A percentile compares a stretch with the other conserved stretches of the same genome.
phyloP scores from a whole-genome alignment of 345 rosid species.

The Citrus mangshanensis region DNA sequence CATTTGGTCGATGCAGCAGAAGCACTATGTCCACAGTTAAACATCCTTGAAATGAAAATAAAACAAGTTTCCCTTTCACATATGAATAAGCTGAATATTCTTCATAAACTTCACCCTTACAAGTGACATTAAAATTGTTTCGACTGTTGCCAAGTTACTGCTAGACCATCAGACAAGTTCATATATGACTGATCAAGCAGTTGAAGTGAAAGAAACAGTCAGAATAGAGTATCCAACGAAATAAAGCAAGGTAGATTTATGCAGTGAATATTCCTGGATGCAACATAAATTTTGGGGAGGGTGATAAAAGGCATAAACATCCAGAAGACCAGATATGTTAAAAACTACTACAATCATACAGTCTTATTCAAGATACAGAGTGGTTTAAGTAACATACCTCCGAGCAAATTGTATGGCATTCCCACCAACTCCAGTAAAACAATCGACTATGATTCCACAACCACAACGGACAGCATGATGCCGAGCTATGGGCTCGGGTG shows the following conservation, averaged over 20 bases:
- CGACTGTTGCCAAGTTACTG: neutral
- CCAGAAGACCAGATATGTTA: neutral
- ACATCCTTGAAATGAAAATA: neutral
- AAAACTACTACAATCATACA: neutral
- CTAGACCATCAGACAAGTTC: neutral
- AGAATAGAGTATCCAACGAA: neutral
- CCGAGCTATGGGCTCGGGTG: conserved; percentile 81
- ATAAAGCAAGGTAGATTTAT: neutral
- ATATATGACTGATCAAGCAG: neutral
- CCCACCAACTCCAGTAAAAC: conserved; percentile 95
- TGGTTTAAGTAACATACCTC: conserved; percentile 32
- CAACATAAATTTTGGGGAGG: neutral
- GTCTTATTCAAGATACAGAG: neutral
- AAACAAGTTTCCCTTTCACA: neutral
- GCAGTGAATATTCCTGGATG: neutral
- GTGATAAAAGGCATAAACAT: neutral
- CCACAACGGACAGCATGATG: conserved; percentile 79
- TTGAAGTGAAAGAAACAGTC: neutral
- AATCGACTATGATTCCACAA: conserved; percentile 57
- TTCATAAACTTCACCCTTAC: neutral
- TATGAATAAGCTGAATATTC: neutral
- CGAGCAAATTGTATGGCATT: conserved; percentile 87
- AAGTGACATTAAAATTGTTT: neutral
- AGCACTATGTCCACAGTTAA: neutral
- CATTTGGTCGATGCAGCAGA: neutral